These are phyloP conservation scores for Pichia gijzeniarum DNA, from an alignment of 805 yeast species.

Conservation along the genomic window DNA sequence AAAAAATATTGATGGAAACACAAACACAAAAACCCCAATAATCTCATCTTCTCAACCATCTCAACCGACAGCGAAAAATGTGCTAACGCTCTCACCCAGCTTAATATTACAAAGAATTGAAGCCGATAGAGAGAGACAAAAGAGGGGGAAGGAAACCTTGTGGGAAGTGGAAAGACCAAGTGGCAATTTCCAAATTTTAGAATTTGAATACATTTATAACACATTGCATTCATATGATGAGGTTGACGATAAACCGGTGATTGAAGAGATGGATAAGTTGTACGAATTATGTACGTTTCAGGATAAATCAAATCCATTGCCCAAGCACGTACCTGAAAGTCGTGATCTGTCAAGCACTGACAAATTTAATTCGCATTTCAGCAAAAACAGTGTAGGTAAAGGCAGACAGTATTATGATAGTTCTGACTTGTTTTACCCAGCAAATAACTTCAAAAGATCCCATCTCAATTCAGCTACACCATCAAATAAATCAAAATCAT, in stretches of 20 bases:
- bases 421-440: neutral
- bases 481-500: neutral
- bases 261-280: slow-evolving; percentile 22
- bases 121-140: slow-evolving; percentile 87
- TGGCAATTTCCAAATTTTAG: slow-evolving; percentile 21
- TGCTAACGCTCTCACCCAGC: slow-evolving; percentile 24
- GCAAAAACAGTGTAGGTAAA: too few relatives aligned
- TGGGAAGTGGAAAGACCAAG: slow-evolving; percentile 60
- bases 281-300: slow-evolving; percentile 12
- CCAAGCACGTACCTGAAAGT: neutral
- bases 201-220: slow-evolving; percentile 28
- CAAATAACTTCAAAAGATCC: neutral
- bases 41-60: slow-evolving; percentile 3
- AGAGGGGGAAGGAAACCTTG: slow-evolving; percentile 69
- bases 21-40: neutral
- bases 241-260: slow-evolving; percentile 18
- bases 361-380: too few relatives aligned
- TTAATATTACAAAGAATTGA: slow-evolving; percentile 79
- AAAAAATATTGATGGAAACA: neutral
- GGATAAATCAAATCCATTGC: neutral
- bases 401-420: neutral
- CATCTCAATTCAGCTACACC: neutral
- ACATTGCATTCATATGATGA: slow-evolving; percentile 15
- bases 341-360: too few relatives aligned
- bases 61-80: neutral